Evolutionary conservation across 495 filamentous ascomycete species (phyloP), one percentile per base, ranked within the genome.

Genomic region (Penicillium lividum): DNA sequence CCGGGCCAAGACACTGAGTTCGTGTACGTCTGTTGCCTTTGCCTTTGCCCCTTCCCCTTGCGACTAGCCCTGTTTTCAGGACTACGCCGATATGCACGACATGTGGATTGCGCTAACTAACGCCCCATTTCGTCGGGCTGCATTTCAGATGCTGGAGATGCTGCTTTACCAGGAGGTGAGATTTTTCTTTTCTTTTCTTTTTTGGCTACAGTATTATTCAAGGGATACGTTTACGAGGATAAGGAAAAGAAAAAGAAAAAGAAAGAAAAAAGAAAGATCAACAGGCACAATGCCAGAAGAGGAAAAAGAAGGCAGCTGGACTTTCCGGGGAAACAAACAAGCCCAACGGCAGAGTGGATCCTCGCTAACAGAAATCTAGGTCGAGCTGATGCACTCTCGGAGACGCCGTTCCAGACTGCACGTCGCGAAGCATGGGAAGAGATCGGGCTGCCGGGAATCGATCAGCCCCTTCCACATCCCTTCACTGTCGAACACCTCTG

Each of bases 381-480:
- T 44, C 82, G 82, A 73, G 77, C 81, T 52, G 80, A 83, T 60
- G 64, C 68, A 3, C 56, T 75, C 5, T 27, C 65, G 16, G 84
- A 84, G 65, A 79, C 78, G 3, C 69, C 81, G 70, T 86, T 89
- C 70, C 79, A 90, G 68, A 94, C 91, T 47, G 90, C 92, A 25
- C 86, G 92, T 18, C 84, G 92, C 67, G 92, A 97, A 81, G 92
- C 92, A 11, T 86, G 79, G 66, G 92, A 97, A 66, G 92, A 97
- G 73, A 96, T 97, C 68, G 92, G 92, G 1, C 84, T 97, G 0
- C 88, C 92, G 7, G 78, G 83, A 51, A 82, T 85, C 62, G 77
- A 84, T 64, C 64, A 73, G 43, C 77, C 81, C 54, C 76, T 94
- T 11, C 89, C 88, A 0, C 61, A 71, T 0, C 89, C 89, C 5